phyloP scores from a whole-genome alignment of 2,329 filamentous ascomycete genomes.

The Gaeumannomyces tritici region DNA sequence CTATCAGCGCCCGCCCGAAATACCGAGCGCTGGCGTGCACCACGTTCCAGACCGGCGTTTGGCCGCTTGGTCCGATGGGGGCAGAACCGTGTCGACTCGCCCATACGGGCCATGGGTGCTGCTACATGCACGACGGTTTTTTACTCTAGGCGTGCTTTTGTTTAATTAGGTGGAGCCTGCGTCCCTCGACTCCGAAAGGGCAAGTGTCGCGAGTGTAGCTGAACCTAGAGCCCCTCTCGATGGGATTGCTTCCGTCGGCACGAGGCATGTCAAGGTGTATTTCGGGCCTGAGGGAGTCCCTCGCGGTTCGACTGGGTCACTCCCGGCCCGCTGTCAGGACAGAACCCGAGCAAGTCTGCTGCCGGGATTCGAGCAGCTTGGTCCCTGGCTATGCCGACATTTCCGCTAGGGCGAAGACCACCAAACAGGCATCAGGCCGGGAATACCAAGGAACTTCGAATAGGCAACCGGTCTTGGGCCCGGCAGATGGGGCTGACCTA shows the following conservation, averaged over 20 bases:
- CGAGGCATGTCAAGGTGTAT: background rate
- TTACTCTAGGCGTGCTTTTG: background rate
- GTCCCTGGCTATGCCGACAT: background rate
- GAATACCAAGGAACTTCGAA: background rate
- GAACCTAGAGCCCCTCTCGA: background rate
- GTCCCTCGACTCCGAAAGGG: background rate
- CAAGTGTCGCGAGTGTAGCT: background rate
- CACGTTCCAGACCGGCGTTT: background rate
- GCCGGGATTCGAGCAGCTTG: no score
- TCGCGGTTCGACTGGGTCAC: no score
- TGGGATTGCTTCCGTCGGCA: background rate
- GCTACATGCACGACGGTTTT: background rate
- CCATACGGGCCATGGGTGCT: background rate
- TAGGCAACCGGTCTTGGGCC: no score
- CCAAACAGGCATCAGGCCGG: no score
- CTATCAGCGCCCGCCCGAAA: no score
- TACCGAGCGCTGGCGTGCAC: background rate
- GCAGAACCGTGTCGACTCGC: background rate
- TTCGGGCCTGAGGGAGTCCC: no score
- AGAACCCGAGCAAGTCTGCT: background rate
- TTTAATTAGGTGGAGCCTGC: no score
- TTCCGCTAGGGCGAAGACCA: no score
- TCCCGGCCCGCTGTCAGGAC: no score
- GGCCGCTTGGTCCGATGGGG: background rate
- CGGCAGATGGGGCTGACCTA: background rate